Evolutionary conservation across 2,329 filamentous ascomycete species (phyloP), one percentile per base, ranked within the genome.

Genomic region (Verticillium albo-atrum): DNA sequence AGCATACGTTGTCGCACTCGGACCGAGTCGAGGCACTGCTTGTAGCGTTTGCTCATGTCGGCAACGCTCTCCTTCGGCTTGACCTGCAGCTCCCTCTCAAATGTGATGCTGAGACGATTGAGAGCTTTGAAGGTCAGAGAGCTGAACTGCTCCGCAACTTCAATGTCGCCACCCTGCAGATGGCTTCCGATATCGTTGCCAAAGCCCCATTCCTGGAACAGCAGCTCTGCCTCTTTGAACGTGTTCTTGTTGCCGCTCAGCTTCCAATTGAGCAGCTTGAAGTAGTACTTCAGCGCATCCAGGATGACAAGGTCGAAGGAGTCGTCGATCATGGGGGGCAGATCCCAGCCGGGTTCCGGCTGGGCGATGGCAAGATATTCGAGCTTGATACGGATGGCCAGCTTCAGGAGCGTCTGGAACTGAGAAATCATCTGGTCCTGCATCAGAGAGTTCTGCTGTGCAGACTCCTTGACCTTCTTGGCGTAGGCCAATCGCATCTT

Each of bases 221-320:
- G 78, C 64, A 99, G 89, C 79, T 99, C 95, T 6, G 95, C 95
- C 74, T 99, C 95, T 71, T 98, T 98, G 83, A 99, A 99, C 0
- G 93, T 97, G 76, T 98, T 99, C 74, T 97, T 98, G 79, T 98
- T 98, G 59, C 92, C 91, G 67, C 90, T 93, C 57, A 99, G 80
- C 74, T 98, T 98, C 92, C 93, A 98, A 71, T 98, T 97, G 52
- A 99, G 81, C 84, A 99, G 93, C 73, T 94, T 95, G 82, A 99
- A 99, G 75, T 99, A 99, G 74, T 97, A 98, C 72, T 94, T 96
- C 66, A 99, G 80, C 0, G 94, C 93, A 68, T 97, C 94, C 51
- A 99, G 77, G 10, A 98, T 91, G 20, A 96, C 91, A 34, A 89
- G 84, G 71, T 98, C 95, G 68, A 98, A 99, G 50, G 92, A 92